Evolutionary conservation across 2,329 filamentous ascomycete genomes (phyloP), one percentile per base, ranked within the genome.

Genomic region (Ceratocystiopsis sp.): DNA sequence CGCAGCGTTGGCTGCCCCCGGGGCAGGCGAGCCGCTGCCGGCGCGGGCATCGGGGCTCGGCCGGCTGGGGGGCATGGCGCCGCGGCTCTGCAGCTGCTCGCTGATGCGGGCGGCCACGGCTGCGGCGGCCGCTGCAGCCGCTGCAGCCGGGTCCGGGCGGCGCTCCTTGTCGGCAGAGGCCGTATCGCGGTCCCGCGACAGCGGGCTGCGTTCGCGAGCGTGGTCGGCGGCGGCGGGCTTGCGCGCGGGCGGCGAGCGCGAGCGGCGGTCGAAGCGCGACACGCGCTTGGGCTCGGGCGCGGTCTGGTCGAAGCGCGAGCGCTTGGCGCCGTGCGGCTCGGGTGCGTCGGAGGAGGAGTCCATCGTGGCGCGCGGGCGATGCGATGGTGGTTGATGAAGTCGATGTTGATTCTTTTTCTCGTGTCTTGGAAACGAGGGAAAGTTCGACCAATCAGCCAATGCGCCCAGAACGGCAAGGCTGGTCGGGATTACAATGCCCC

Each of bases 231-330:
- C n/a, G n/a, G n/a, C n/a, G n/a, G n/a, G 68, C 52, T 78, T 74
- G 54, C 75, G 71, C 21, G 69, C 62, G 21, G 75, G 72, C 18
- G 86, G 86, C 32, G 86, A 94, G 51, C 85, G 81, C 46, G 91
- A 96, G 54, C 91, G 81, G 54, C 87, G 78, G 63, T 95, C 89
- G 61, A 94, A 95, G 58, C 87, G 76, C 41, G 86, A 93, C 37
- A 72, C 57, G 52, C 78, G 71, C 55, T 78, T 80, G 45, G 81
- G 76, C 56, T 91, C 84, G 7, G 83, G 78, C 58, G 89, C 84
- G 39, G 78, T 91, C 61, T 93, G 84, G 59, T 96, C 89, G 62
- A 96, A 95, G 60, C 89, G 85, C 56, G 86, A 94, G 49, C 86
- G 81, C 68, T 93, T 93, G 47, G 69, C 66, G 47, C n/a, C n/a